phyloP scores from a whole-genome alignment of 1,284 basidiomycete genomes.

The Erythrobasidium hasegawianum region DNA sequence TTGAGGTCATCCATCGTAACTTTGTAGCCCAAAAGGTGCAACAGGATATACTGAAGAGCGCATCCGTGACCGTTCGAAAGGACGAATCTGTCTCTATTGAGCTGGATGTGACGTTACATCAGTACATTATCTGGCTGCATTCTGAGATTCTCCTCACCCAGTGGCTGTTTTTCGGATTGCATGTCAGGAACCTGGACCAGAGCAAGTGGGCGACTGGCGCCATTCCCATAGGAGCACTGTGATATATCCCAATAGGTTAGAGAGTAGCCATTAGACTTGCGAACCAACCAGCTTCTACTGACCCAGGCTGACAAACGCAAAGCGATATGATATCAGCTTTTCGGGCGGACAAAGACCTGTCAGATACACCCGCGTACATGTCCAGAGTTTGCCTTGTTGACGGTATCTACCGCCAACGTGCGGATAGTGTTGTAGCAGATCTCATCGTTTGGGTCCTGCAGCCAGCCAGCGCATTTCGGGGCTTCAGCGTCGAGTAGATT shows the following conservation, averaged over 20 bases:
- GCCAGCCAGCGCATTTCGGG: no score
- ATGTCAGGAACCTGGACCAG: slow-evolving; percentile 69
- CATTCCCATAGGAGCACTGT: slow-evolving; percentile 69
- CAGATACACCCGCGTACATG: not conserved
- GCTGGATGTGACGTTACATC: no score
- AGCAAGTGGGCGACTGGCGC: slow-evolving; percentile 83
- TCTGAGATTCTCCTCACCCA: no score
- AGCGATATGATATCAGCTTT: slow-evolving; percentile 29
- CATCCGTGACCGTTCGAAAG: slow-evolving; percentile 69
- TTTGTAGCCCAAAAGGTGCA: slow-evolving; percentile 80
- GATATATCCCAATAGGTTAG: slow-evolving; percentile 51
- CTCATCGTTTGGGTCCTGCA: slow-evolving; percentile 31
- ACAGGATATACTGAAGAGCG: slow-evolving; percentile 66
- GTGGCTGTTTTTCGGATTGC: slow-evolving; percentile 79
- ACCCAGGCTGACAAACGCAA: not conserved
- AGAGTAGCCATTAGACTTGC: no score
- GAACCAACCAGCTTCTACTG: not conserved
- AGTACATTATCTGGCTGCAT: no score
- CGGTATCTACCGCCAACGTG: slow-evolving; percentile 28
- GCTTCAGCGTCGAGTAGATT: not conserved
- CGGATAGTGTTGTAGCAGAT: slow-evolving; percentile 35
- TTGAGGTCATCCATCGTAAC: slow-evolving; percentile 79
- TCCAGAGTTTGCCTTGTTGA: slow-evolving; percentile 34
- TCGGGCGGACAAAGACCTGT: no score
- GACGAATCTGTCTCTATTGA: slow-evolving; percentile 83